Conservation (phyloP, 805 yeast genomes). For the Ogataea corticis region DNA sequence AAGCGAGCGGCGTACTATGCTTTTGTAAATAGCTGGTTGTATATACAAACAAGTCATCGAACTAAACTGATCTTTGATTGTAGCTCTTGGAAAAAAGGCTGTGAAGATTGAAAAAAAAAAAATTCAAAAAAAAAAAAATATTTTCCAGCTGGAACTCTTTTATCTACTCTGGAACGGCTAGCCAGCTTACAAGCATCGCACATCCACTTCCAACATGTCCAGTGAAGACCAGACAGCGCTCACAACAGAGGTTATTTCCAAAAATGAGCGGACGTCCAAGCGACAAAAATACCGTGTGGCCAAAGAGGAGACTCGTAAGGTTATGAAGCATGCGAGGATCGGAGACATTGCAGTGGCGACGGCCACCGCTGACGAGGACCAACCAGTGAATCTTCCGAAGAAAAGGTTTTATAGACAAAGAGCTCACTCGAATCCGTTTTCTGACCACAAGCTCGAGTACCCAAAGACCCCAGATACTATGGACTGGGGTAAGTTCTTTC, state of each 20-base stretch:
- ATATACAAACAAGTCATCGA: constrained; percentile 8
- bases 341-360: constrained; percentile 30
- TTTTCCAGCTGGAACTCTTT: background rate
- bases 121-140: background rate
- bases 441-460: constrained; percentile 90
- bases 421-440: constrained; percentile 97
- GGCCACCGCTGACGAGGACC: constrained; percentile 21
- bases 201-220: too few relatives aligned
- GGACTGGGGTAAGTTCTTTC: constrained; percentile 85
- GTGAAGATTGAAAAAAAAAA: constrained; percentile 7
- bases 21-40: constrained; percentile 7
- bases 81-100: too few relatives aligned
- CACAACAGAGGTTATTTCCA: background rate
- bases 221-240: background rate
- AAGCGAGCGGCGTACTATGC: background rate
- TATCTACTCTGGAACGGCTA: too few relatives aligned
- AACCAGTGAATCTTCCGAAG: constrained; percentile 54
- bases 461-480: constrained; percentile 78
- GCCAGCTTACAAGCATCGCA: too few relatives aligned
- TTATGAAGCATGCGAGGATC: constrained; percentile 46
- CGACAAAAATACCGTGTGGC: constrained; percentile 51
- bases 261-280: constrained; percentile 30
- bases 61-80: too few relatives aligned
- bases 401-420: constrained; percentile 91
- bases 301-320: constrained; percentile 45